These are phyloP conservation scores for Digitaria exilis DNA, from an alignment of 202 grass and related monocot genomes.

Conservation along the genomic window DNA sequence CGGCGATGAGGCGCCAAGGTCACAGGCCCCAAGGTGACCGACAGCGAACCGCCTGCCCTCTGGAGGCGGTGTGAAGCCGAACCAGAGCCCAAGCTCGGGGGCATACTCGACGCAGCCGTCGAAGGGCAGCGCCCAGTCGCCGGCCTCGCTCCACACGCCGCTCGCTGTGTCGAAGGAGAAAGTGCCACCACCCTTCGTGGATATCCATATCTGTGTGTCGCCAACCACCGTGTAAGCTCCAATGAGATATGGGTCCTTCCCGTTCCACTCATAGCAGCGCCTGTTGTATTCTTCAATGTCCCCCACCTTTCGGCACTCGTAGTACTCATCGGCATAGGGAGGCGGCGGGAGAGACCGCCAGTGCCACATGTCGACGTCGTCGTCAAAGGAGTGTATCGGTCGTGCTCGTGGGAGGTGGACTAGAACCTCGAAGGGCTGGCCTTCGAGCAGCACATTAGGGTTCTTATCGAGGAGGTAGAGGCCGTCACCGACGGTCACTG, in stretches of 20 bases:
- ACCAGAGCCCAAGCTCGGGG: slow-evolving; percentile 23
- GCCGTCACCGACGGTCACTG: background rate
- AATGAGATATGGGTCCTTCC: background rate
- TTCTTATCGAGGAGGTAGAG: background rate
- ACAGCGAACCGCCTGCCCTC: background rate
- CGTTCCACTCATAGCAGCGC: background rate
- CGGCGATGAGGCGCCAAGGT: background rate
- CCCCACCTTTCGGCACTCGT: background rate
- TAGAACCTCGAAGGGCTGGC: slow-evolving; percentile 10
- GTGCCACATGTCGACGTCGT: background rate
- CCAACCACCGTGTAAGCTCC: background rate
- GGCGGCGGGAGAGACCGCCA: slow-evolving; percentile 26
- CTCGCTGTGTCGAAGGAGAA: slow-evolving; percentile 4
- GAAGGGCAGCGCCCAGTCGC: background rate
- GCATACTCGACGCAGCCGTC: background rate
- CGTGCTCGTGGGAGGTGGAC: background rate
- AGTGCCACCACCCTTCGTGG: background rate
- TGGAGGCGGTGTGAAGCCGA: background rate
- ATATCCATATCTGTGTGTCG: slow-evolving; percentile 21
- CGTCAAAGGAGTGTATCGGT: too few relatives aligned
- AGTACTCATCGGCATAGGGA: background rate
- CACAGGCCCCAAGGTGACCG: background rate
- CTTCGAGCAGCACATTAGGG: background rate
- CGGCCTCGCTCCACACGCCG: slow-evolving; percentile 6
- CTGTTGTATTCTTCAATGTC: background rate